Conservation (phyloP, 441 rosid species). For the Erodium moschatum region DNA sequence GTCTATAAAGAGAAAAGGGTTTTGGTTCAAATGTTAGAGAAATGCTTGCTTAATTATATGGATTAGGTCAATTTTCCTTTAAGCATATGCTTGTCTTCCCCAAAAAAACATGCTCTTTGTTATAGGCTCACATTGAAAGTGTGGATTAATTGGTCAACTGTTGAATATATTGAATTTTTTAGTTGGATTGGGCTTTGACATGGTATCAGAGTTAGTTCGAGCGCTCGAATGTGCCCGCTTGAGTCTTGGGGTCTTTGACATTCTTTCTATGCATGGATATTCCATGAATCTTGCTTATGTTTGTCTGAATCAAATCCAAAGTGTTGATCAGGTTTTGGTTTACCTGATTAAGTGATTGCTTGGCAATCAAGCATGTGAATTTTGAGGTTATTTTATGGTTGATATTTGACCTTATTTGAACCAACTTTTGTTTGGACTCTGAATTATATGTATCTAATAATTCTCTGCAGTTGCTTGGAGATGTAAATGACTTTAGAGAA, state of each 20-base stretch:
- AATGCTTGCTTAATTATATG: conserved; percentile 18
- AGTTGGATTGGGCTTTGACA: too few relatives aligned
- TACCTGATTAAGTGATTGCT: conserved; percentile 30
- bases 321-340: conserved; percentile 20
- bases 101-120: conserved; percentile 25
- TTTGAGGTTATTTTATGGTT: neutral
- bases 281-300: conserved; percentile 21
- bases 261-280: too few relatives aligned
- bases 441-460: neutral
- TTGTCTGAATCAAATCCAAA: conserved; percentile 36
- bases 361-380: conserved; percentile 26
- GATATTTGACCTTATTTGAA: conserved; percentile 1
- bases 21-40: conserved; percentile 22
- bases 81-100: conserved; percentile 26
- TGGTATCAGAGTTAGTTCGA: too few relatives aligned
- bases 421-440: conserved; percentile 9
- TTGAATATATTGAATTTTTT: too few relatives aligned
- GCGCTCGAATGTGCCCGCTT: too few relatives aligned
- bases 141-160: too few relatives aligned
- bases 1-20: conserved; percentile 22
- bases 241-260: too few relatives aligned
- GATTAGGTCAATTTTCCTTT: conserved; percentile 31
- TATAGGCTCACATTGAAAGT: too few relatives aligned
- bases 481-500: neutral
- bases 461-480: neutral